Base-by-base conservation (phyloP, 345 rosid species). In the Gossypium thurberi region DNA sequence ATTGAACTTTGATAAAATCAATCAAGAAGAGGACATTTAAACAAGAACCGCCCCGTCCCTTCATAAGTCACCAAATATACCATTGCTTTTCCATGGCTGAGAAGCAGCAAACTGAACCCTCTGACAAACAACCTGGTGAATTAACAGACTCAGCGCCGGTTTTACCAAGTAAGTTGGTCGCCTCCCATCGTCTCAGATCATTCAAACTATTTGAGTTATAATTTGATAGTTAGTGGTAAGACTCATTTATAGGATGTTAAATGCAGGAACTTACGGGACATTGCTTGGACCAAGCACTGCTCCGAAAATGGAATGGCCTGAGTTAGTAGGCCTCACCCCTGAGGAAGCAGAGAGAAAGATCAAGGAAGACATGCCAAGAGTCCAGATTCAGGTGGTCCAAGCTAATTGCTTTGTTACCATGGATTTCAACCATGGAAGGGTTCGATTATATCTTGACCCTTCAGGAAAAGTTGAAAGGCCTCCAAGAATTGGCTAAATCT, bases 301-400 rank as follows among this genome's bases (percentile, higher is more conserved):
- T 8, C 8, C 48, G 9, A 81, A 81, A 72, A 77, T 17, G 65
- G 69, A 74, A n/a, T 88, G 92, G 87, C 89, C 88, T 0, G 90
- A 85, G 76, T 65, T 86, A 50, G 86, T 85, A 12, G 92, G 88
- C 10, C 9, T 53, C 17, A 52, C 62, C 25, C 52, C 63, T 14
- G 71, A 74, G 17, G 76, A 74, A 53, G 71, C 71, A 5, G 64
- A 65, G 63, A 74, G 14, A 52, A 63, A 55, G 76, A 74, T 74
- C 0, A 55, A 52, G 71, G 64, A 74, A 23, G 71, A 74, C 33
- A 52, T 33, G 71, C 53, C 70, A 53, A 8, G 63, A 8, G 71
- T 40, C 23, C 52, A 20, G 10, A 52, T 74, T 25, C 62, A 65
- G 62, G 76, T 74, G 53, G 61, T 74, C 7, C 2, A 21, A 52